Conservation (phyloP, 108 stramenopile genomes). For the Cyclotella baltica region DNA sequence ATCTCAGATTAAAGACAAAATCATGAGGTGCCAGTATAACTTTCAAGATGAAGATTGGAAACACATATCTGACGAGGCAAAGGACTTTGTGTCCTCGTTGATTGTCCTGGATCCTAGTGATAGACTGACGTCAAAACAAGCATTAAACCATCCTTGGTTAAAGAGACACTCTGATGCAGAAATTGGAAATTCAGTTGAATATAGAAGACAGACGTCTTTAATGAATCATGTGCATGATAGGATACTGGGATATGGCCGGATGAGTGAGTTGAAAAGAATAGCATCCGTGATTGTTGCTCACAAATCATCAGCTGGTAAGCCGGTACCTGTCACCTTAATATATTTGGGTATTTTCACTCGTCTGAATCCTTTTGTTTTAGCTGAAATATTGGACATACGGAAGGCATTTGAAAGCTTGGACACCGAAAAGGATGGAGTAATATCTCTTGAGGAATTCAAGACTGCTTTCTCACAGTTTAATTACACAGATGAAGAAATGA, state of each 20-base stretch:
- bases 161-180: slow-evolving; percentile 48
- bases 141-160: slow-evolving; percentile 69
- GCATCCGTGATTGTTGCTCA: slow-evolving; percentile 83
- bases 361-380: slow-evolving; percentile 8
- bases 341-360: background rate
- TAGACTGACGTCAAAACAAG: slow-evolving; percentile 65
- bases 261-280: slow-evolving; percentile 71
- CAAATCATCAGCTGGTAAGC: slow-evolving; percentile 49
- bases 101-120: slow-evolving; percentile 64
- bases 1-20: slow-evolving; percentile 56
- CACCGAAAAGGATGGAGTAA: slow-evolving; percentile 67
- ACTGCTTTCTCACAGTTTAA: slow-evolving; percentile 59
- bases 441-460: slow-evolving; percentile 77
- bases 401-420: slow-evolving; percentile 80
- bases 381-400: slow-evolving; percentile 80
- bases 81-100: slow-evolving; percentile 67
- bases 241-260: slow-evolving; percentile 52
- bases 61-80: slow-evolving; percentile 63
- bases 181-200: slow-evolving; percentile 13
- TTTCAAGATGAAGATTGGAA: slow-evolving; percentile 66
- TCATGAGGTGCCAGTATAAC: slow-evolving; percentile 65
- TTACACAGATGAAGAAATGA: slow-evolving; percentile 75
- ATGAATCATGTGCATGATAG: slow-evolving; percentile 52
- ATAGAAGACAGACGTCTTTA: slow-evolving; percentile 20
- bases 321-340: background rate